Evolutionary conservation across 1,284 basidiomycete species (phyloP), one percentile per base, ranked within the genome.

Genomic region (Volvariella volvacea): DNA sequence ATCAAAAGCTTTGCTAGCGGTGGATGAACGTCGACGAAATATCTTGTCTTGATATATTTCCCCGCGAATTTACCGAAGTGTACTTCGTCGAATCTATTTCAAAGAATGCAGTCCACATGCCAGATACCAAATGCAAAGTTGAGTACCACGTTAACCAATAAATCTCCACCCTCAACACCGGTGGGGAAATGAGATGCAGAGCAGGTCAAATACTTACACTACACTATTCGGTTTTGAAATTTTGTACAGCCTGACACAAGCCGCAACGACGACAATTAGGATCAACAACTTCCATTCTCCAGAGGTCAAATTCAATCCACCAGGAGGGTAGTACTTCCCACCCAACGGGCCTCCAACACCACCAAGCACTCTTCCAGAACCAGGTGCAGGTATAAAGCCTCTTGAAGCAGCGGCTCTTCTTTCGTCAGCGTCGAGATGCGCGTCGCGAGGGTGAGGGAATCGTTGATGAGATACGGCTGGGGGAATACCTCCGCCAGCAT

Each of bases 11-110:
- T 99, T 22, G 94, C 95, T 4, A 99, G 73, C 1, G 96, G 96
- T 0, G 96, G 95, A 61, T 99, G 95, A 1, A 99, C 95, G 59
- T 99, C 96, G 64, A 99, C 80, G 67, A 92, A 90, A 68, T 93
- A 95, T 43, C 80, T 77, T 12, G 86, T 88, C 64, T 90, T 89
- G 72, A 94, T 88, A 62, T 90, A 95, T 56, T 91, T 92, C 44
- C 80, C 77, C 1, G 93, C 89, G 60, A 96, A 95, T 61, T 94
- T 94, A 49, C 93, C 93, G 64, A 97, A 96, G 63, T 96, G 93
- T 0, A 96, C 93, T 64, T 97, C 93, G 58, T 97, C 93, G 61
- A 97, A 97, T 15, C 92, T 95, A 36, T 20, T 15, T 6, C 6
- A 20, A 4, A 36, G 19, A 4, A 20, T 15, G 12, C 56, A 7